Evolutionary conservation across 2,329 filamentous ascomycete genomes (phyloP).

Genomic region (Juglanconis juglandina): DNA sequence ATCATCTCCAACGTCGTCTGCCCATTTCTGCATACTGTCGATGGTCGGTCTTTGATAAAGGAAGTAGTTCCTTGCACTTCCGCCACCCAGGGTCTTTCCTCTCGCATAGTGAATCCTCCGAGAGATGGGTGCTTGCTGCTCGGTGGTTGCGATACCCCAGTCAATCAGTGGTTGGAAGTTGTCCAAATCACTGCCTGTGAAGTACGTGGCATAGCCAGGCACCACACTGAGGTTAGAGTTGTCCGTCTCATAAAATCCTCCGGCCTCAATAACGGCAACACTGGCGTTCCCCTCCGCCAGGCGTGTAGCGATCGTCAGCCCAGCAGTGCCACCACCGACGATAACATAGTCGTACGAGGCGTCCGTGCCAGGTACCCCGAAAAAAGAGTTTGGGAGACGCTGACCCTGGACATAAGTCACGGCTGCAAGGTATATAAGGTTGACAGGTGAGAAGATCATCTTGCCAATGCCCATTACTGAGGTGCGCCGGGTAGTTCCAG

Average conservation of each 20-base stretch:
- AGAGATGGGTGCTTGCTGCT: slow-evolving; percentile 5
- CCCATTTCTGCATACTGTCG: slow-evolving; percentile 9
- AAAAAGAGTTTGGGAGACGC: slow-evolving; percentile 4
- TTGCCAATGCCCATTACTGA: neutral
- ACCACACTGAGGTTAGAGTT: slow-evolving; percentile 14
- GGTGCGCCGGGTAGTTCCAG: neutral
- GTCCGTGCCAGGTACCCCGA: slow-evolving; percentile 11
- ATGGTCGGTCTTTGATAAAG: slow-evolving; percentile 9
- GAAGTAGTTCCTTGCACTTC: slow-evolving; percentile 11
- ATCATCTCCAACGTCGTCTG: slow-evolving; percentile 6
- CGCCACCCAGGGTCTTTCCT: slow-evolving; percentile 13
- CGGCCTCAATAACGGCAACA: slow-evolving; percentile 17
- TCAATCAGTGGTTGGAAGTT: slow-evolving; percentile 13
- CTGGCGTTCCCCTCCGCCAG: slow-evolving; percentile 8
- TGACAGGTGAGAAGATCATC: neutral
- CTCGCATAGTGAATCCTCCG: slow-evolving; percentile 12
- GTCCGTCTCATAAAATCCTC: slow-evolving; percentile 16
- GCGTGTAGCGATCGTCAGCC: slow-evolving; percentile 8
- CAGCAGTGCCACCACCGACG: slow-evolving; percentile 12
- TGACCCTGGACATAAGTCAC: neutral
- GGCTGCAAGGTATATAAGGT: neutral
- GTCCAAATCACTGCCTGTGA: slow-evolving; percentile 3
- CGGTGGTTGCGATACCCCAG: slow-evolving; percentile 8
- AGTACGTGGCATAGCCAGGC: slow-evolving; percentile 6
- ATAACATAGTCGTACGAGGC: slow-evolving; percentile 15